Evolutionary conservation across 805 yeast genomes (phyloP).

Genomic region (Wickerhamiella sergipiensis): DNA sequence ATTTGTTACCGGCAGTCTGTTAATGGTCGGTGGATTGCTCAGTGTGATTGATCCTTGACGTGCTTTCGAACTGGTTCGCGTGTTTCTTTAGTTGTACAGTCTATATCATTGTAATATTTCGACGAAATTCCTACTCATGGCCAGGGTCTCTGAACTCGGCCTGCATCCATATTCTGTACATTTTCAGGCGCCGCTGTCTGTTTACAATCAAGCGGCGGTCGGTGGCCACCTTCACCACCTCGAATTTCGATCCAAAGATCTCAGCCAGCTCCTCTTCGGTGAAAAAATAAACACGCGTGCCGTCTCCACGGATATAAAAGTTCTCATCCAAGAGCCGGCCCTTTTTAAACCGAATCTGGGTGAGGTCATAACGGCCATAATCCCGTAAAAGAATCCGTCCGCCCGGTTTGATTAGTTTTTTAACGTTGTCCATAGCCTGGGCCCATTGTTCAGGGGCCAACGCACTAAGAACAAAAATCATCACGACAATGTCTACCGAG

Average conservation of each 20-base stretch:
- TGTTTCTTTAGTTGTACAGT: too few species aligned
- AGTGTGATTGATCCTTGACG: constrained; percentile 51
- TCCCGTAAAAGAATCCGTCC: constrained; percentile 83
- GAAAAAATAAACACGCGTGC: constrained; percentile 93
- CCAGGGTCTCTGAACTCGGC: constrained; percentile 47
- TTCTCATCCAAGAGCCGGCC: constrained; percentile 79
- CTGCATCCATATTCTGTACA: constrained; percentile 96
- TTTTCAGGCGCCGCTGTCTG: constrained; percentile 80
- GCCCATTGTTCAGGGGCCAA: constrained; percentile 85
- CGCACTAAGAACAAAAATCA: constrained; percentile 91
- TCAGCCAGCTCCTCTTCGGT: constrained; percentile 79
- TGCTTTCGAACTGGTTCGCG: background rate
- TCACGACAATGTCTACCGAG: constrained; percentile 81
- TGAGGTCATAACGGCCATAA: constrained; percentile 90
- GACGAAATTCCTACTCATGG: background rate
- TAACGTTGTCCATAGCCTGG: constrained; percentile 58
- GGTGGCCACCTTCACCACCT: constrained; percentile 67
- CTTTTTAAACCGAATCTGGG: constrained; percentile 87
- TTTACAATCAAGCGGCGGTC: constrained; percentile 86
- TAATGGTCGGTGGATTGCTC: constrained; percentile 84
- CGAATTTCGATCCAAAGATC: constrained; percentile 53
- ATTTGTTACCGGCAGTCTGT: constrained; percentile 87
- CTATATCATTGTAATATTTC: too few species aligned
- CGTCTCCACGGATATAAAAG: constrained; percentile 94
- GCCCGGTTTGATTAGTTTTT: constrained; percentile 75